Evolutionary conservation across 129 eudicot species (phyloP), one percentile per base, ranked within the genome.

Genomic region (Mikania micrantha): DNA sequence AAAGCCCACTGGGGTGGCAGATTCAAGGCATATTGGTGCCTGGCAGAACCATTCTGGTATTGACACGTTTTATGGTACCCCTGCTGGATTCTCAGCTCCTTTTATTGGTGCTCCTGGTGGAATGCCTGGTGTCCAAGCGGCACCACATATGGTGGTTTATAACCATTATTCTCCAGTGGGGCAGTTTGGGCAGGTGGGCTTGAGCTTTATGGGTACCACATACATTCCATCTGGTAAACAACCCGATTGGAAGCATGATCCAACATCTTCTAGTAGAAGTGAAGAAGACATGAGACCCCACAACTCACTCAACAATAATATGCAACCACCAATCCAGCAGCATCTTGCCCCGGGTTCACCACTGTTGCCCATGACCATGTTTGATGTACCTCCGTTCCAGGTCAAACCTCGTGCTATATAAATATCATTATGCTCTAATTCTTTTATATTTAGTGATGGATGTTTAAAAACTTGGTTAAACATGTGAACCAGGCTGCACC

Each of bases 141-240:
- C 95, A 27, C 93, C 96, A 1, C 96, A 89, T 69, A 93, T 93
- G 99, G 90, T 89, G 34, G 90, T 93, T 42, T 93, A 93, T 70
- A 89, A 93, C 77, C 99, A 93, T 83, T 93, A 86, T 69, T 87
- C 98, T 20, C 96, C 95, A 1, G 95, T 86, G 4, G 96, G 99
- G 20, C 99, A 89, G 77, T 93, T 82, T 52, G 96, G 99, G 47
- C 99, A 88, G 83, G 96, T 93, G 8, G 99, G 99, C 58, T 83
- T 93, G 79, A 93, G 95, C 84, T 93, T 86, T 72, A 93, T 93
- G 97, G 99, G 99, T 21, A 47, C 96, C 36, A 84, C 99, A 5
- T 93, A 86, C 65, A 80, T 93, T 16, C 96, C 96, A 7, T 86
- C 96, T 31, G 88, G 95, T 16, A 93, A 93, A 75, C 99, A 83